These are phyloP conservation scores for Xylaria arbuscula DNA, from an alignment of 2,329 filamentous ascomycete genomes.

Conservation along the genomic window DNA sequence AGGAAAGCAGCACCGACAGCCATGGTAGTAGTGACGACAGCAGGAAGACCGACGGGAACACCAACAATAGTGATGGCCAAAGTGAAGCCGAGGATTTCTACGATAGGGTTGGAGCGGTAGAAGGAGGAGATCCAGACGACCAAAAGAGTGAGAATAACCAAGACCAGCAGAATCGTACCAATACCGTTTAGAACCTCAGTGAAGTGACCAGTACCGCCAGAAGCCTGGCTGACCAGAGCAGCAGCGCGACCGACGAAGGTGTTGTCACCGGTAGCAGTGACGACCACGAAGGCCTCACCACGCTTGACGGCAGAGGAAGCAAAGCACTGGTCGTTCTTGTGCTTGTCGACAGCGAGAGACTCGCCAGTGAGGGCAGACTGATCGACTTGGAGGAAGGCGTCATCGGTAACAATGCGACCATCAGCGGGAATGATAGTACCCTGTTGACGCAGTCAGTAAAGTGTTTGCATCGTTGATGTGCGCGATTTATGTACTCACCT, in stretches of 20 bases:
- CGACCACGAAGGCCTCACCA: constrained; percentile 84
- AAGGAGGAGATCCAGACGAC: constrained; percentile 88
- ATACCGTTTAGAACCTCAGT: constrained; percentile 91
- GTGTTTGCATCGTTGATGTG: neutral
- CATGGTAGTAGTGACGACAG: constrained; percentile 95
- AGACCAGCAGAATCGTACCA: constrained; percentile 79
- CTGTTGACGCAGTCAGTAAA: constrained; percentile 47
- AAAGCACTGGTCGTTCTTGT: constrained; percentile 82
- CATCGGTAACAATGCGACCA: constrained; percentile 84
- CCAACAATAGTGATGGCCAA: constrained; percentile 91
- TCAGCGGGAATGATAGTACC: constrained; percentile 93
- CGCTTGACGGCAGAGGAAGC: constrained; percentile 91
- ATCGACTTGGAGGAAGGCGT: constrained; percentile 88
- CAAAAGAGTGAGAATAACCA: constrained; percentile 83
- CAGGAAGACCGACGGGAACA: constrained; percentile 92
- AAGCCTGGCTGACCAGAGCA: constrained; percentile 82
- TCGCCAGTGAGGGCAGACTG: constrained; percentile 93
- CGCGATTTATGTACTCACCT: constrained; percentile 52
- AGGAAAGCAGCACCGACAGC: constrained; percentile 92
- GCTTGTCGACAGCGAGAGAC: constrained; percentile 91
- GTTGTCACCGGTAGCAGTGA: constrained; percentile 87
- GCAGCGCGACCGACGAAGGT: constrained; percentile 92
- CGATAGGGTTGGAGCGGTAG: constrained; percentile 86
- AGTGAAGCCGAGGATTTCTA: constrained; percentile 83
- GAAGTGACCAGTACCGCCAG: constrained; percentile 83